Conservation (phyloP, 768 basidiomycete genomes). For the Pulveroboletus sp. region DNA sequence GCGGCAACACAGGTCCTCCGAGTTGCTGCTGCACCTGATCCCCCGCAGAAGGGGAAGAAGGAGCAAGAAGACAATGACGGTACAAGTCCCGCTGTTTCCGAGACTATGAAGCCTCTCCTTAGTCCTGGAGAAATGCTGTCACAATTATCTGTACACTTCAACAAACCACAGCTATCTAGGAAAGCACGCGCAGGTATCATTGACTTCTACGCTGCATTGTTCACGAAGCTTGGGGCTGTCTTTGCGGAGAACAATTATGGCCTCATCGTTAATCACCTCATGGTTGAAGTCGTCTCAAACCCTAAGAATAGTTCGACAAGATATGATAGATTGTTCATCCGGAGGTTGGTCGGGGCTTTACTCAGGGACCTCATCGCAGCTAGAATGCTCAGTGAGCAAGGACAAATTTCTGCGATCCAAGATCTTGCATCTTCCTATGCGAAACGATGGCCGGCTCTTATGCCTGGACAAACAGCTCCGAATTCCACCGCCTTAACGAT, state of each 20-base stretch:
- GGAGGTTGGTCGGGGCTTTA: constrained; percentile 73
- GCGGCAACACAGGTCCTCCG: constrained; percentile 78
- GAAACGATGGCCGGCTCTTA: constrained; percentile 89
- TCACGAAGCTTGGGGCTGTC: constrained; percentile 67
- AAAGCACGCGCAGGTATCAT: constrained; percentile 82
- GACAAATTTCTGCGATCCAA: constrained; percentile 87
- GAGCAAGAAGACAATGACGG: constrained; percentile 60
- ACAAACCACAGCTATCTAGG: constrained; percentile 64
- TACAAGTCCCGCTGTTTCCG: constrained; percentile 42
- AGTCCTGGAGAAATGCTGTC: constrained; percentile 76
- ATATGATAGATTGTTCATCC: constrained; percentile 71
- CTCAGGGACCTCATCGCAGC: constrained; percentile 86
- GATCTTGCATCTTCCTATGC: constrained; percentile 81
- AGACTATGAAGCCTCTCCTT: constrained; percentile 66
- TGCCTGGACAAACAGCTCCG: constrained; percentile 81
- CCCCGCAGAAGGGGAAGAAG: constrained; percentile 60
- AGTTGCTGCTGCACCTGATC: constrained; percentile 41
- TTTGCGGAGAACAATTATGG: constrained; percentile 86
- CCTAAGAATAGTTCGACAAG: constrained; percentile 53
- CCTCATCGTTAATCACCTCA: constrained; percentile 73
- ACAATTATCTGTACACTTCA: constrained; percentile 79
- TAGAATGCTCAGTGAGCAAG: constrained; percentile 89
- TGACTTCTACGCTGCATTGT: constrained; percentile 80
- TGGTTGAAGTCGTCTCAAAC: constrained; percentile 70
- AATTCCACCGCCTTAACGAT: constrained; percentile 65